Conservation (phyloP, 2,329 filamentous ascomycete species). For the Aureobasidium sp. region DNA sequence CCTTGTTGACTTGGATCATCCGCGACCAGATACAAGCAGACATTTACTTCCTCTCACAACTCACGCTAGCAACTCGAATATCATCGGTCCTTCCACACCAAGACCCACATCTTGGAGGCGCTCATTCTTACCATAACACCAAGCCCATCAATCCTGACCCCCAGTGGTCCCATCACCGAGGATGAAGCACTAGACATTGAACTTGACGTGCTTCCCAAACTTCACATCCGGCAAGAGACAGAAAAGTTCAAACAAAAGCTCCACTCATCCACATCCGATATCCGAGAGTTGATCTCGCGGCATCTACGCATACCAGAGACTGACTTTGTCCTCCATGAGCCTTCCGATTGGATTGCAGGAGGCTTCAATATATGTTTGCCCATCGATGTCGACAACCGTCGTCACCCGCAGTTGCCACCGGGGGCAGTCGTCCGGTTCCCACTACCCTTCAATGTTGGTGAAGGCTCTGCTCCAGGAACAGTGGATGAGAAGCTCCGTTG, state of each 20-base stretch:
- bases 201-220: not conserved
- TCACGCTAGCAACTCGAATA: not conserved
- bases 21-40: not conserved
- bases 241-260: not conserved
- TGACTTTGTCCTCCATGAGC: not conserved
- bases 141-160: not conserved
- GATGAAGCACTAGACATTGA: not conserved
- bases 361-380: not conserved
- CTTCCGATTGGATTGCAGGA: constrained; percentile 19
- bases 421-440: not conserved
- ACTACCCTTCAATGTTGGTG: constrained; percentile 23
- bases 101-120: not conserved
- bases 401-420: not conserved
- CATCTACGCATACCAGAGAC: not conserved
- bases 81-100: not conserved
- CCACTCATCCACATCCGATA: not conserved
- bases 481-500: constrained; percentile 38
- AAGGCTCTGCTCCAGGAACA: constrained; percentile 32
- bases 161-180: not conserved
- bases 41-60: not conserved
- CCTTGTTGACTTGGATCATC: not conserved
- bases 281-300: not conserved
- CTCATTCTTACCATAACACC: not conserved
- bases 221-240: not conserved
- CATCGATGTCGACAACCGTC: not conserved